Evolutionary conservation across 2,329 filamentous ascomycete genomes (phyloP).

Genomic region (Nothophaeocryptopus gaeumannii): DNA sequence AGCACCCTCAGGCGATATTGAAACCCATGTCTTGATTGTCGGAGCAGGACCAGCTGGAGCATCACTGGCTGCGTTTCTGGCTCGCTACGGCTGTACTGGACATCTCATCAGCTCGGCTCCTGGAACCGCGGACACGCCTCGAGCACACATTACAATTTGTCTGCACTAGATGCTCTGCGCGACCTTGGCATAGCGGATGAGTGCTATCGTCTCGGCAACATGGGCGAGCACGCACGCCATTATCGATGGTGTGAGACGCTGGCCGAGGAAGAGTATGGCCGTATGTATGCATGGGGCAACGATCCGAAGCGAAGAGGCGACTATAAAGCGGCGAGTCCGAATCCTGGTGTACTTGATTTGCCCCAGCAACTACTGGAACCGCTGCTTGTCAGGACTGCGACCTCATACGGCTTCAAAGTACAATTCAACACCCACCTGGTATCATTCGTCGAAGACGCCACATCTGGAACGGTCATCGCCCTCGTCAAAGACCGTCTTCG

Average conservation of each 20-base stretch:
- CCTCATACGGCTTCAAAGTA: slow-evolving; percentile 20
- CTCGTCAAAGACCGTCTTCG: too few species aligned
- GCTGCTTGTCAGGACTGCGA: slow-evolving; percentile 35
- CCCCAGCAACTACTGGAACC: slow-evolving; percentile 40
- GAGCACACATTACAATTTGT: slow-evolving; percentile 61
- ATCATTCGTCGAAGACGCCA: too few species aligned
- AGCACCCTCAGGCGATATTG: too few species aligned
- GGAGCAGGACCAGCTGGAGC: slow-evolving; percentile 23
- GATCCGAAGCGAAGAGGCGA: slow-evolving; percentile 37
- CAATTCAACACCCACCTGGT: too few species aligned
- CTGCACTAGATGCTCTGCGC: slow-evolving; percentile 40
- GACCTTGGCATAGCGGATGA: slow-evolving; percentile 37
- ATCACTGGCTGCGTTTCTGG: slow-evolving; percentile 14
- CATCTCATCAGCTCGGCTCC: slow-evolving; percentile 50
- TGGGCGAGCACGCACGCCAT: slow-evolving; percentile 33
- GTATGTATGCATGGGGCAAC: slow-evolving; percentile 39
- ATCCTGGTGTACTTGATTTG: slow-evolving; percentile 35
- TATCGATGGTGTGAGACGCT: slow-evolving; percentile 38
- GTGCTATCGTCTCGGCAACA: background rate
- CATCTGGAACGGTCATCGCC: too few species aligned
- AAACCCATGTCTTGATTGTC: slow-evolving; percentile 14
- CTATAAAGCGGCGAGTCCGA: slow-evolving; percentile 36
- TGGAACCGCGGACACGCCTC: slow-evolving; percentile 54
- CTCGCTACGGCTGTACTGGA: slow-evolving; percentile 39
- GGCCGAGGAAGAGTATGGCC: slow-evolving; percentile 40